These are phyloP conservation scores for Piper longum DNA, from an alignment of 164 flowering plant species.

Conservation along the genomic window DNA sequence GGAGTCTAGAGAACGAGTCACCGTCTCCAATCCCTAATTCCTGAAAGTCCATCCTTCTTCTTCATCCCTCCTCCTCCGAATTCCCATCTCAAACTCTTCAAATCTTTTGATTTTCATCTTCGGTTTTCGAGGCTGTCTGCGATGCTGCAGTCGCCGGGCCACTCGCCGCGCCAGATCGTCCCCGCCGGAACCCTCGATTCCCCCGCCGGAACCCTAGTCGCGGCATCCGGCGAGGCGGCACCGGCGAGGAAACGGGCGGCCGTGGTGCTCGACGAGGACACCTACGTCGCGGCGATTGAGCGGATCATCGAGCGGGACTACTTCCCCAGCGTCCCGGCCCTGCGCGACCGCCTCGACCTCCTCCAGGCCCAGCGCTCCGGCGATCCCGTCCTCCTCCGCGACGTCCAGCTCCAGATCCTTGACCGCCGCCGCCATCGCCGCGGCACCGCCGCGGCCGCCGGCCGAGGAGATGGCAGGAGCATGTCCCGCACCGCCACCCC, in stretches of 20 bases:
- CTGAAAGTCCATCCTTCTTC: no score
- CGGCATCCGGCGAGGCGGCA: background rate
- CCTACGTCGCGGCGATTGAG: constrained; percentile 71
- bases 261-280: constrained; percentile 70
- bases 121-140: background rate
- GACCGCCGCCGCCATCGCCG: constrained; percentile 36
- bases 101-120: background rate
- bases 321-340: constrained; percentile 86
- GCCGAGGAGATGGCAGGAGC: constrained; percentile 10
- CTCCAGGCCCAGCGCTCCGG: constrained; percentile 55
- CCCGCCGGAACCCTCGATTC: constrained; percentile 5
- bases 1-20: no score
- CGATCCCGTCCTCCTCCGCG: constrained; percentile 75
- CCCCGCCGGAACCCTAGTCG: background rate
- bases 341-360: constrained; percentile 85
- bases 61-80: no score
- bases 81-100: no score
- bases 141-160: constrained; percentile 88
- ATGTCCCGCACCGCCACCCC: constrained; percentile 50
- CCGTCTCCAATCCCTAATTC: no score
- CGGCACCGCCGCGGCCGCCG: background rate
- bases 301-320: constrained; percentile 85
- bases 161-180: constrained; percentile 74
- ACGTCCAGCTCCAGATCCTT: constrained; percentile 85
- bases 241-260: background rate